Evolutionary conservation across 768 basidiomycete genomes (phyloP), one percentile per base, ranked within the genome.

Genomic region (Suillus bovinus): DNA sequence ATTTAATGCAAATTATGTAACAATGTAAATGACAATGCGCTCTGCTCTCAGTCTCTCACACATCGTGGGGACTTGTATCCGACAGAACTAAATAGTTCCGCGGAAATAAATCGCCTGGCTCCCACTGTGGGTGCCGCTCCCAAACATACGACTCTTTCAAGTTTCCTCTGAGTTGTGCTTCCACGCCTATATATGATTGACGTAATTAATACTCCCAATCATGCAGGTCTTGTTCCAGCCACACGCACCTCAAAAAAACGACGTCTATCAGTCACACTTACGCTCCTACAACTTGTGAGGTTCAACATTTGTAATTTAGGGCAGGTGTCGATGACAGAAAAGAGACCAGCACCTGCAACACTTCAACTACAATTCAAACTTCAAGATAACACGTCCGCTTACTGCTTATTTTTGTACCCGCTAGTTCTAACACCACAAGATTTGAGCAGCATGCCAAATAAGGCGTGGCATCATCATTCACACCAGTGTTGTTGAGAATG

Each of bases 231-330:
- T 5, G 38, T 17, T 20, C 31, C 10, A 46, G 20, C 24, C 20
- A 29, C 9, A 63, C 73, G 17, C 50, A 82, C 88, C 78, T 90
- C 86, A 66, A 91, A 91, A 66, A 91, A 86, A 8, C 81, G 81
- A 16, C 89, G 79, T 29, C 89, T 76, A 64, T 89, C 86, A 1
- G 77, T 77, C 5, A 89, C 79, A 7, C 68, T 77, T 59, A 91
- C 79, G 5, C 89, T 83, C 58, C 89, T 80, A 63, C 89, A 91
- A 62, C 87, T 84, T 4, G 86, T 90, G 50, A 91, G 73, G 67
- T 89, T 84, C 16, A 90, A 69, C n/a, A 76, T 81, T 61, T 77
- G 72, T 33, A 91, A 75, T 33, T 73, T 76, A 3, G 76, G 64
- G 65, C 89, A 91, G 0, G 78, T 79, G 65, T 89, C 84, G 34